phyloP scores from a whole-genome alignment of 2,329 filamentous ascomycete species.

The Arthroderma sp. region DNA sequence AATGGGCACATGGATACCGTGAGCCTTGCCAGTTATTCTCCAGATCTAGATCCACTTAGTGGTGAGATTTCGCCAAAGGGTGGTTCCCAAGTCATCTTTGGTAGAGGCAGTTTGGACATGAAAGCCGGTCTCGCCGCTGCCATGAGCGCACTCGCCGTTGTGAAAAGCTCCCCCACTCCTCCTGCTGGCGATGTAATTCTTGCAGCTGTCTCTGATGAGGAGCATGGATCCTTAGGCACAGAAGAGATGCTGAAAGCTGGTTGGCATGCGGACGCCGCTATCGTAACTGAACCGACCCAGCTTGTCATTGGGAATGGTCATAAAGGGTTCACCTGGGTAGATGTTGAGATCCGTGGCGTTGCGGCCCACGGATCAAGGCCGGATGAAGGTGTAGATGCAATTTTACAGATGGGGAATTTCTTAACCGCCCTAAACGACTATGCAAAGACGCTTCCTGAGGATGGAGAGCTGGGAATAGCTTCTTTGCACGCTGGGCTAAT shows the following conservation, averaged over 20 bases:
- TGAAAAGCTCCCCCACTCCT: constrained; percentile 18
- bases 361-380: constrained; percentile 27
- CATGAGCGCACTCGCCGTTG: constrained; percentile 30
- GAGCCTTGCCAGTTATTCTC: constrained; percentile 32
- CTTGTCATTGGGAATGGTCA: constrained; percentile 33
- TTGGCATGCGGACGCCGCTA: constrained; percentile 41
- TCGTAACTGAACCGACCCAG: constrained; percentile 38
- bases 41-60: constrained; percentile 32
- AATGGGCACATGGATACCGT: constrained; percentile 45
- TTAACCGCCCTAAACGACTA: constrained; percentile 34
- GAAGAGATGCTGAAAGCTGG: constrained; percentile 38
- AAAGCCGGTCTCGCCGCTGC: constrained; percentile 39
- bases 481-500: constrained; percentile 38
- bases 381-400: constrained; percentile 38
- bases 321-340: constrained; percentile 36
- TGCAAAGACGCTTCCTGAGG: constrained; percentile 21
- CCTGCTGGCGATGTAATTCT: constrained; percentile 40
- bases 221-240: constrained; percentile 39
- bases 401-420: constrained; percentile 36
- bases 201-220: constrained; percentile 43
- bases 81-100: constrained; percentile 17
- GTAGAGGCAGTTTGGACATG: constrained; percentile 40
- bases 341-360: constrained; percentile 22
- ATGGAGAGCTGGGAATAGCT: constrained; percentile 26
- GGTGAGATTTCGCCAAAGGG: constrained; percentile 18